Evolutionary conservation across 192 early-diverging fungal species (phyloP).

Genomic region (Entophlyctis luteolus): DNA sequence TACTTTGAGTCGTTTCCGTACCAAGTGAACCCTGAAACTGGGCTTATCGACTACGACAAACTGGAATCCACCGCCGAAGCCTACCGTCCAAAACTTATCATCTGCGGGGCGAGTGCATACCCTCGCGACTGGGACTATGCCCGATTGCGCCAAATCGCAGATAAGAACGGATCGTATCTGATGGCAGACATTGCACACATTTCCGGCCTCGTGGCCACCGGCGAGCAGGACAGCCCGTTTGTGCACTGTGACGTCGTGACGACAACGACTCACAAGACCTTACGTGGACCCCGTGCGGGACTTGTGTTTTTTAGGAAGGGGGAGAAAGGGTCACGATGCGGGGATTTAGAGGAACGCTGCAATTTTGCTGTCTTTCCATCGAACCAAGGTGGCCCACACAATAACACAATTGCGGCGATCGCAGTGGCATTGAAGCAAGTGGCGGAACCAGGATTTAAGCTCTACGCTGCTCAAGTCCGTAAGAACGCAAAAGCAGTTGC

Average conservation of each 20-base stretch:
- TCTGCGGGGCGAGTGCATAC: conserved; percentile 98
- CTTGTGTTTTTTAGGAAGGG: conserved; percentile 95
- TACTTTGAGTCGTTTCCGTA: conserved; percentile 99
- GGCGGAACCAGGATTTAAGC: conserved; percentile 85
- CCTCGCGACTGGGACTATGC: conserved; percentile 99
- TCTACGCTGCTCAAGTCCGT: conserved; percentile 93
- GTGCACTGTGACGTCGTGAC: conserved; percentile 98
- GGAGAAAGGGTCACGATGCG: conserved; percentile 64
- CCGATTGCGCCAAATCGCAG: conserved; percentile 88
- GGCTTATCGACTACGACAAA: conserved; percentile 90
- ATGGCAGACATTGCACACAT: conserved; percentile 99
- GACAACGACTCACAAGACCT: conserved; percentile 99
- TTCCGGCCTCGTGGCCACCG: conserved; percentile 86
- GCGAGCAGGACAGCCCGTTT: conserved; percentile 91
- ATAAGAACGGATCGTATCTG: conserved; percentile 92
- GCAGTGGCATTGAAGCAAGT: conserved; percentile 98
- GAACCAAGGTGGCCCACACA: conserved; percentile 99
- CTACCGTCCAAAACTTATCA: conserved; percentile 96
- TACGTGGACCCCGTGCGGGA: conserved; percentile 98
- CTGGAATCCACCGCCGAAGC: conserved; percentile 89
- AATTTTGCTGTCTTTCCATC: conserved; percentile 99
- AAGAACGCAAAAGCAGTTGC: conserved; percentile 87
- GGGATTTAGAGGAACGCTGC: conserved; percentile 85
- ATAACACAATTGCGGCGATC: conserved; percentile 99
- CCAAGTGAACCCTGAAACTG: conserved; percentile 84